Evolutionary conservation across 345 rosid species (phyloP), one percentile per base, ranked within the genome.

Genomic region (Ceriops decandra): DNA sequence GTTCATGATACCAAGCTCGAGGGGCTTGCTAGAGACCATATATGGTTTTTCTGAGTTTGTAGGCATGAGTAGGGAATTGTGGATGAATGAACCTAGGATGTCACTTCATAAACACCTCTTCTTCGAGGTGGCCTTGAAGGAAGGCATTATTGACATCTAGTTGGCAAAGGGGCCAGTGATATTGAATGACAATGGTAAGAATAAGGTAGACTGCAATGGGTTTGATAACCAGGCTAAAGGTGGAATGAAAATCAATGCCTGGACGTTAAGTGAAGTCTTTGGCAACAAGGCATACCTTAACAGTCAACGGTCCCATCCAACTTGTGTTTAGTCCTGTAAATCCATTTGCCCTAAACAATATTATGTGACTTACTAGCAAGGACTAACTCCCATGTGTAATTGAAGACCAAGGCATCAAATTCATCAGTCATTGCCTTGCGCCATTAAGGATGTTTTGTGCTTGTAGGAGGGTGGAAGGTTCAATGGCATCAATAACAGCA

Each of bases 61-160:
- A 68, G 4, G 42, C 54, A 58, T 68, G 38, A 68, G 20, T 20
- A 1, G 24, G 24, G 3, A 2, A 24, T 24, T 57, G 1, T 5
- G 38, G 36, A 42, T 68, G 21, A 5, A 58, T 19, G 19, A 68
- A 68, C 0, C 27, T 27, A 0, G 7, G 63, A 2, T 54, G 64
- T 26, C 58, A 42, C 5, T 28, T 0, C 57, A 68, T 68, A 4
- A 6, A 57, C 1, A 42, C 33, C 1, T 52, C 16, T 7, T 66
- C 38, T 20, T 51, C 20, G 1, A 61, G 8, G 6, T 27, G 11
- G 19, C 56, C 63, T 20, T 58, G 38, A 0, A 58, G 3, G 20
- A 65, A 65, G 24, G 38, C 19, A 52, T 65, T 65, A 20, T 22
- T 24, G 6, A 49, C 52, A 51, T 67, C 63, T 5, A 57, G 20